Conservation (phyloP, 2,329 filamentous ascomycete genomes). For the Pestalotiopsis sp. region DNA sequence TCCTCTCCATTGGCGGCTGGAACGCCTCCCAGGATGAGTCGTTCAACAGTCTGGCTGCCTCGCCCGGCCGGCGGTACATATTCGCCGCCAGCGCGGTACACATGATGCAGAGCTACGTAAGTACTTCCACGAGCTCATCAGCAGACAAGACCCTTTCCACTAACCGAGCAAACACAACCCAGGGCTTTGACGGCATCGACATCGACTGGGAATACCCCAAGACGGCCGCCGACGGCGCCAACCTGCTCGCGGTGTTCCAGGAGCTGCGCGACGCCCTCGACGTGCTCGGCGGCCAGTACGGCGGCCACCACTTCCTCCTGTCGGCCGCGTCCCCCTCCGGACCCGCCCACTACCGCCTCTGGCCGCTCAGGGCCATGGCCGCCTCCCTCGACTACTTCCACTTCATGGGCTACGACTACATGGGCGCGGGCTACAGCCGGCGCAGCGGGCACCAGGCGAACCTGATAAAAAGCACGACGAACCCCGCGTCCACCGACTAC, state of each 20-base stretch:
- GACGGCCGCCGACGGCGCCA: neutral
- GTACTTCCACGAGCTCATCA: neutral
- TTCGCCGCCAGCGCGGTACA: neutral
- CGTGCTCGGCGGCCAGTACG: neutral
- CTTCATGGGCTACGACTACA: conserved; percentile 1
- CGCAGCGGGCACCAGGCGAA: conserved; percentile 3
- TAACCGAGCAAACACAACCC: neutral
- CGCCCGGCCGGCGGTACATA: neutral
- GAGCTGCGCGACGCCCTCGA: neutral
- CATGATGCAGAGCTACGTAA: conserved; percentile 1
- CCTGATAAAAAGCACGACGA: neutral
- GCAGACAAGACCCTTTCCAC: accelerated
- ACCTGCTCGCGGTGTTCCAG: neutral
- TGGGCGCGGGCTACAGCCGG: neutral
- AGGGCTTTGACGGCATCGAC: conserved; percentile 6
- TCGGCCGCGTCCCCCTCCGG: neutral
- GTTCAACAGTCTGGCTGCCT: neutral
- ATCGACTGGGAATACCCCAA: conserved; percentile 1
- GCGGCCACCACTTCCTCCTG: neutral
- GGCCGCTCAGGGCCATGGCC: neutral
- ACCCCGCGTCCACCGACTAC: neutral
- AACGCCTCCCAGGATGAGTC: neutral
- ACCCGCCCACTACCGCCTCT: neutral
- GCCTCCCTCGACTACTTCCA: neutral
- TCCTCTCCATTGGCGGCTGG: neutral